These are phyloP conservation scores for Aspergillus tanneri DNA, from an alignment of 2,329 filamentous ascomycete genomes.

Conservation along the genomic window DNA sequence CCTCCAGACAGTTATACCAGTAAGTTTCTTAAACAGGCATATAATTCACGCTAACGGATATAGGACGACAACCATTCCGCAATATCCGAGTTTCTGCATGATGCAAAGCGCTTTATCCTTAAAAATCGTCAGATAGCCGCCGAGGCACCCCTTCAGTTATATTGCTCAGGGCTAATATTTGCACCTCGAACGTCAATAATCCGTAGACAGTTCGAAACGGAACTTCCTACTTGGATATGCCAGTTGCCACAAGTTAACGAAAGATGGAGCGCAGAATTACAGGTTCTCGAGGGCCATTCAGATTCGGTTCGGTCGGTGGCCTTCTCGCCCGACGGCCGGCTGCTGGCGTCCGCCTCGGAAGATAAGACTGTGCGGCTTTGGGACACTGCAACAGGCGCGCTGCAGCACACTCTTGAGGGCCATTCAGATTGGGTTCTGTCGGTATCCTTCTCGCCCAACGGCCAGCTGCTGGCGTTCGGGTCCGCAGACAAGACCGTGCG, in stretches of 20 bases:
- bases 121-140: conserved; percentile 28
- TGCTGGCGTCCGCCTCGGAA: too few relatives aligned
- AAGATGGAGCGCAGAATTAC: conserved; percentile 8
- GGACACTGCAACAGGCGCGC: too few relatives aligned
- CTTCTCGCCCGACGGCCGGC: too few relatives aligned
- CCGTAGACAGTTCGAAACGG: conserved; percentile 20
- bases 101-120: conserved; percentile 34
- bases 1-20: not conserved
- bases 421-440: conserved; percentile 14
- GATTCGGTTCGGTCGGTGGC: too few relatives aligned
- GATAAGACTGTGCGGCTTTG: too few relatives aligned
- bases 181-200: conserved; percentile 27
- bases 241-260: conserved; percentile 10
- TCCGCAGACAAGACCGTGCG: conserved; percentile 15
- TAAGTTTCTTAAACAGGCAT: not conserved
- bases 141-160: conserved; percentile 37
- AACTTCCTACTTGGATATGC: conserved; percentile 20
- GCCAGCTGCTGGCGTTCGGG: conserved; percentile 16
- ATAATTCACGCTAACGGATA: not conserved
- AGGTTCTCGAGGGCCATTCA: conserved; percentile 18
- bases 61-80: conserved; percentile 10
- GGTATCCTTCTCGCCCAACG: conserved; percentile 22
- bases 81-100: conserved; percentile 25
- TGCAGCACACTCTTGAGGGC: too few relatives aligned
- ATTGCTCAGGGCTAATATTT: conserved; percentile 36